Percentiles rank a stretch among this genome's conserved stretches.
Evolutionary conservation across 768 basidiomycete species (phyloP).

Genomic region (Mycena crocata): DNA sequence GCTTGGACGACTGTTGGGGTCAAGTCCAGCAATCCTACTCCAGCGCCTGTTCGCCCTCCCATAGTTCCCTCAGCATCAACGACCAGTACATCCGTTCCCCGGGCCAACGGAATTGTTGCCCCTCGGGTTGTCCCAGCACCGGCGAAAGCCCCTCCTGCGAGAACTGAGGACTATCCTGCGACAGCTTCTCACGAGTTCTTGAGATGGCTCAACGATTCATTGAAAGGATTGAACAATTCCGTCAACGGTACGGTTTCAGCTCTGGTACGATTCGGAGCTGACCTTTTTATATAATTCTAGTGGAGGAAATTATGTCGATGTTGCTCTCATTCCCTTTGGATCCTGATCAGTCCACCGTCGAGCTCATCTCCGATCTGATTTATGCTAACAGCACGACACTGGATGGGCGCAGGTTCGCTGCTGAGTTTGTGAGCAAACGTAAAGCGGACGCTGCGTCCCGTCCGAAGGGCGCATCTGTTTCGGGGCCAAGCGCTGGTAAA

Average conservation of each 20-base stretch:
- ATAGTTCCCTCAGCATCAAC: conserved; percentile 46
- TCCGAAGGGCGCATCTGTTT: conserved; percentile 54
- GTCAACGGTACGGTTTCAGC: conserved; percentile 69
- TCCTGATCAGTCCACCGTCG: conserved; percentile 81
- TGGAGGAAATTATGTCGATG: conserved; percentile 97
- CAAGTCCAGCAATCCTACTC: conserved; percentile 63
- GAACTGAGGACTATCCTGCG: conserved; percentile 71
- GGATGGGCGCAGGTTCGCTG: conserved; percentile 94
- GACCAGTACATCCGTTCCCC: conserved; percentile 44
- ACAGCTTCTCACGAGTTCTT: conserved; percentile 91
- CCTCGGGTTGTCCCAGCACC: conserved; percentile 51
- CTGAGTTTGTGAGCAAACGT: conserved; percentile 89
- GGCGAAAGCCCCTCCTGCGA: conserved; percentile 48
- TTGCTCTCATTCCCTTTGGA: conserved; percentile 94
- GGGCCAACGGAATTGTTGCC: conserved; percentile 51
- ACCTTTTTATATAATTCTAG: conserved; percentile 52
- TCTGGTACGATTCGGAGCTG: background rate
- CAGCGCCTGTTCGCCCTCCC: conserved; percentile 50
- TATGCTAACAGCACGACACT: conserved; percentile 95
- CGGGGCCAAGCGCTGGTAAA: conserved; percentile 57
- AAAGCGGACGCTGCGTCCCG: conserved; percentile 80
- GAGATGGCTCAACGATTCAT: conserved; percentile 87
- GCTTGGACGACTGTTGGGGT: conserved; percentile 90
- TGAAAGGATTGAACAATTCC: conserved; percentile 80
- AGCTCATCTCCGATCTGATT: conserved; percentile 95